A percentile compares a stretch with the other conserved stretches of the same genome.
Conservation (phyloP, 768 basidiomycete genomes). For the Tricholomella constricta region DNA sequence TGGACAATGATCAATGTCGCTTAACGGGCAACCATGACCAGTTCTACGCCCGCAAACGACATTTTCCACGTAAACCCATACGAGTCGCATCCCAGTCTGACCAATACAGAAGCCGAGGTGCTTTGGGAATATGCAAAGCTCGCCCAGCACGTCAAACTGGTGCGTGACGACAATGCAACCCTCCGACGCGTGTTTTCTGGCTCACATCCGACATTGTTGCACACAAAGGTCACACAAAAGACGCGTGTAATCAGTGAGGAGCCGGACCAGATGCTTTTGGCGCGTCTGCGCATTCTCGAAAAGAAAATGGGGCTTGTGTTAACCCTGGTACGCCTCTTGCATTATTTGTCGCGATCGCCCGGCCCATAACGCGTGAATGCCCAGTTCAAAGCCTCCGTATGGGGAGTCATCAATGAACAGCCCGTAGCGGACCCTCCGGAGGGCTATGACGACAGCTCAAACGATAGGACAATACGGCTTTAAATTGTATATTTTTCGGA, state of each 20-base stretch:
- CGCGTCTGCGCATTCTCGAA: constrained; percentile 78
- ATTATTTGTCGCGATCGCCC: constrained; percentile 34
- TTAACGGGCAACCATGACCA: constrained; percentile 23
- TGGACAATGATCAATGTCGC: neutral
- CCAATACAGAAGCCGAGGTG: constrained; percentile 71
- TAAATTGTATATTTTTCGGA: constrained; percentile 12
- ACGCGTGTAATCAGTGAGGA: constrained; percentile 72
- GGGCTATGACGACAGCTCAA: constrained; percentile 20
- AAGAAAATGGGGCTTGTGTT: constrained; percentile 94
- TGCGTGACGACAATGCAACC: constrained; percentile 36
- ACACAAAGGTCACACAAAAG: constrained; percentile 57
- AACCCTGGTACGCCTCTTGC: constrained; percentile 68
- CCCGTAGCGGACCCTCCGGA: constrained; percentile 35
- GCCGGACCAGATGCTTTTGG: constrained; percentile 78
- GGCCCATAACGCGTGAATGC: neutral
- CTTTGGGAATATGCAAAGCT: constrained; percentile 95
- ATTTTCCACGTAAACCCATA: constrained; percentile 72
- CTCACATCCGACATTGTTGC: constrained; percentile 1
- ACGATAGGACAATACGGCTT: constrained; percentile 30
- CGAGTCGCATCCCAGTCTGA: constrained; percentile 65
- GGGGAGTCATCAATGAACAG: constrained; percentile 90
- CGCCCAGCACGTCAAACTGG: constrained; percentile 76
- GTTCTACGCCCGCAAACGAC: constrained; percentile 31
- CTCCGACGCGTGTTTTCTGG: neutral
- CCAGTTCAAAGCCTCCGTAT: constrained; percentile 95